These are phyloP conservation scores for Mycena chlorophos DNA, from an alignment of 768 basidiomycete genomes.

Conservation along the genomic window DNA sequence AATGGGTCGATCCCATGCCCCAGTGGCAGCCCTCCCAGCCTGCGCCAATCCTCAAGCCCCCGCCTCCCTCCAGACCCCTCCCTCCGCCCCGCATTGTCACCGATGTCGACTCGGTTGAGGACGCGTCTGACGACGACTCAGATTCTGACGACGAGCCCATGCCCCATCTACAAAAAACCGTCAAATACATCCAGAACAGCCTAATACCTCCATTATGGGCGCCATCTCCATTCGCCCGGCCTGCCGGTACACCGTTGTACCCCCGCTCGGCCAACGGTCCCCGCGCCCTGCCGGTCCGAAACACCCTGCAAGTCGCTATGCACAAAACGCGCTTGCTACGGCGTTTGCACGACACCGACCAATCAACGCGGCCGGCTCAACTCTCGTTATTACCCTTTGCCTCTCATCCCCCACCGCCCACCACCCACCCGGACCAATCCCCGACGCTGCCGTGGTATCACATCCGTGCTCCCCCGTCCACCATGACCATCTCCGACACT, in stretches of 20 bases:
- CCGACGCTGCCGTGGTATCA: conserved; percentile 12
- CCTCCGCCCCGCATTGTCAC: conserved; percentile 17
- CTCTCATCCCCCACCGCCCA: conserved; percentile 19
- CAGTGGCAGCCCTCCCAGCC: conserved; percentile 35
- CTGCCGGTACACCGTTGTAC: conserved; percentile 40
- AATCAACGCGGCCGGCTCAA: conserved; percentile 11
- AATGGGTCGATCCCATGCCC: conserved; percentile 46
- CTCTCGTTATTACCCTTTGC: conserved; percentile 21
- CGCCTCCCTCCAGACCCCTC: conserved; percentile 25
- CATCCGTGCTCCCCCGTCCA: conserved; percentile 15
- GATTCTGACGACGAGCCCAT: conserved; percentile 38
- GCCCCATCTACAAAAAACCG: conserved; percentile 40
- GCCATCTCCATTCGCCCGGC: conserved; percentile 51
- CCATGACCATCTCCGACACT: conserved; percentile 33
- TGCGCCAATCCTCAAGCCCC: conserved; percentile 23
- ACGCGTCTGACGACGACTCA: conserved; percentile 37
- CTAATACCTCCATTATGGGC: conserved; percentile 40
- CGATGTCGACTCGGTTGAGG: conserved; percentile 29
- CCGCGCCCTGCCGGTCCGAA: conserved; percentile 34
- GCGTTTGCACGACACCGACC: conserved; percentile 38
- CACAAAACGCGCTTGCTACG: conserved; percentile 53
- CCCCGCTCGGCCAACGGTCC: conserved; percentile 58
- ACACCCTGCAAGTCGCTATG: conserved; percentile 45
- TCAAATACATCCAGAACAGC: conserved; percentile 44
- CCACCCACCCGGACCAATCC: conserved; percentile 15